Base-by-base conservation (phyloP, 2,329 filamentous ascomycete genomes). In the Tolypocladium guangdongense region DNA sequence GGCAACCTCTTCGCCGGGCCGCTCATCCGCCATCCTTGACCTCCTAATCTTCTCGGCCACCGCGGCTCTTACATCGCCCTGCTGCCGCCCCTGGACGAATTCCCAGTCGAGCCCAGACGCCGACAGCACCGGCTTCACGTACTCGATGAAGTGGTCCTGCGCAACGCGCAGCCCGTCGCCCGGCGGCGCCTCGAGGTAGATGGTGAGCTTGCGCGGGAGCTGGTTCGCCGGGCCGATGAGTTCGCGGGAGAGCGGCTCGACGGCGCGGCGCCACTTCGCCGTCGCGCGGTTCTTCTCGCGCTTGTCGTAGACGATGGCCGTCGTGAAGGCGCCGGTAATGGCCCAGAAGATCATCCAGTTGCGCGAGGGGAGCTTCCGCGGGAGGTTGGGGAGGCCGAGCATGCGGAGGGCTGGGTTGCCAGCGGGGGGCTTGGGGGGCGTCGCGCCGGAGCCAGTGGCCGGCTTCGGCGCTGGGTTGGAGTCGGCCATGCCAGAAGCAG, bases 291-390 rank as follows among this genome's bases (percentile, higher is more conserved):
- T 88, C 76, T 92, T 96, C 73, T 97, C 86, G 56, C 88, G 85
- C 65, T 89, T 89, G 71, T 99, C 93, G 76, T 99, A 96, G 66
- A 93, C 80, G 53, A 97, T 78, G 51, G 90, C 87, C 18, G 82
- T 83, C 7, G 88, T 83, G 66, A 96, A 87, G 48, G 88, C 82
- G 52, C 85, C 85, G 12, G 86, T 86, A 53, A 97, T 69, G 48
- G 86, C 78, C 70, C 91, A 83, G 74, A 99, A 99, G 64, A 99
- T 96, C 72, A 93, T 83, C 93, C 93, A 99, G 69, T 97, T 97
- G 57, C 93, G 87, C 20, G 92, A 97, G 8, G 93, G 93, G 20
- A 99, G 82, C 70, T 84, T 90, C 62, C 84, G 80, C 55, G 88
- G 87, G 56, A 96, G 81, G 60, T 86, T 87, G 50, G 92, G 92